These are phyloP conservation scores for Diaporthe ampelina DNA, from an alignment of 2,329 filamentous ascomycete species.

Conservation along the genomic window DNA sequence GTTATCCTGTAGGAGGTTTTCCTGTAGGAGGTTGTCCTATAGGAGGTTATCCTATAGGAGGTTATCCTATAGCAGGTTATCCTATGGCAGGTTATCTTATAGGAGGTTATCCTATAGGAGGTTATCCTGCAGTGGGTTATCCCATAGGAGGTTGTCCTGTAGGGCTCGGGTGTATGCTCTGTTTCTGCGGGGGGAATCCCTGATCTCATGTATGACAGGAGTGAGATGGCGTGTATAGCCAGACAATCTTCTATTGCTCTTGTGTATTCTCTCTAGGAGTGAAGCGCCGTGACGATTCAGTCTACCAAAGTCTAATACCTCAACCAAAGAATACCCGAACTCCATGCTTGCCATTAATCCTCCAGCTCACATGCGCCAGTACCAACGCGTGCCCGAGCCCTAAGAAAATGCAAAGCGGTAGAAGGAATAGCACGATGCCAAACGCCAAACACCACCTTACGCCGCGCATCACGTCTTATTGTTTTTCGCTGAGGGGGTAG, in stretches of 20 bases:
- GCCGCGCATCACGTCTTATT: too few relatives aligned
- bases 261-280: neutral
- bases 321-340: neutral
- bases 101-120: too few relatives aligned
- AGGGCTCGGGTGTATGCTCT: too few relatives aligned
- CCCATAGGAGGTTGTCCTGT: too few relatives aligned
- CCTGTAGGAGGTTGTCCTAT: too few relatives aligned
- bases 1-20: too few relatives aligned
- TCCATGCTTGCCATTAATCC: neutral
- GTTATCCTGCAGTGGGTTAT: too few relatives aligned
- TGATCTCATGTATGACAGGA: neutral
- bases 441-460: neutral
- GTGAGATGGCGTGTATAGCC: neutral
- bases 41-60: too few relatives aligned
- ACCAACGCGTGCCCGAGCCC: neutral
- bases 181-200: too few relatives aligned
- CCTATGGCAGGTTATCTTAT: too few relatives aligned
- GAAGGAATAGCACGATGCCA: neutral
- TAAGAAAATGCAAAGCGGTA: neutral
- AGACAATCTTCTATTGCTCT: neutral
- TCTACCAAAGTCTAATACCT: too few relatives aligned
- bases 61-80: too few relatives aligned
- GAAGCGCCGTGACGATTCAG: neutral
- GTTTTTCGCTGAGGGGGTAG: neutral
- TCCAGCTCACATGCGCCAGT: neutral